Evolutionary conservation across 371 early-diverging fungal species (phyloP), one percentile per base, ranked within the genome.

Genomic region (Mortierella sp.): DNA sequence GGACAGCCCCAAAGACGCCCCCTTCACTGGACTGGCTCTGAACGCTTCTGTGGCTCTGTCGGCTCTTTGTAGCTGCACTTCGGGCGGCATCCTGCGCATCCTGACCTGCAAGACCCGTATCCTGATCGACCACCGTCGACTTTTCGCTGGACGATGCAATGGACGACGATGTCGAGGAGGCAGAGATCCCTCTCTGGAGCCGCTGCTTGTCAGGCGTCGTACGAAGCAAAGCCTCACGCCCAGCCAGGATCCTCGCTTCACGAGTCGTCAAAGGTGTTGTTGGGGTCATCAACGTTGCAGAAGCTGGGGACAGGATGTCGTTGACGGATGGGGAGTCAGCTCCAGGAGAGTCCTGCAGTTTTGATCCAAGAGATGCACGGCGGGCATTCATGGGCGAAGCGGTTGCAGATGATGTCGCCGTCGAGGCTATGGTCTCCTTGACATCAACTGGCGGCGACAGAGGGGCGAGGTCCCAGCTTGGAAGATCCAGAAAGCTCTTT

Each of bases 401-500:
- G 14, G 58, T 24, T n/a, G 75, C 44, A 1, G 74, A 70, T 12
- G 68, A 24, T 56, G 77, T 10, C n/a, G 63, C 18, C 24, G 44
- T 44, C 14, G 44, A 27, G 38, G 56, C 48, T 14, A 32, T 48
- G 12, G 72, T 78, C 41, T 81, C 86, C 29, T 75, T 79, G 29
- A 82, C 86, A 27, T 72, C 79, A 12, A 82, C 46, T 14, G 85
- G 85, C 0, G 85, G 82, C 18, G 85, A 81, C 18, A 81, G n/a
- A 4, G 82, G 85, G 0, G 85, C 85, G 16, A 84, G 75, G 2
- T 84, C 82, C 85, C 85, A 84, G 29, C 65, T 56, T 2, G 85
- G 85, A 5, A 81, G 43, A 16, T 81, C 85, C 24, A 81, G 12
- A 3, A 55, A 18, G 43, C 72, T 79, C 41, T 49, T 78, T 32